Base-by-base conservation (phyloP, 1,284 basidiomycete genomes). In the Ganoderma leucocontextum region DNA sequence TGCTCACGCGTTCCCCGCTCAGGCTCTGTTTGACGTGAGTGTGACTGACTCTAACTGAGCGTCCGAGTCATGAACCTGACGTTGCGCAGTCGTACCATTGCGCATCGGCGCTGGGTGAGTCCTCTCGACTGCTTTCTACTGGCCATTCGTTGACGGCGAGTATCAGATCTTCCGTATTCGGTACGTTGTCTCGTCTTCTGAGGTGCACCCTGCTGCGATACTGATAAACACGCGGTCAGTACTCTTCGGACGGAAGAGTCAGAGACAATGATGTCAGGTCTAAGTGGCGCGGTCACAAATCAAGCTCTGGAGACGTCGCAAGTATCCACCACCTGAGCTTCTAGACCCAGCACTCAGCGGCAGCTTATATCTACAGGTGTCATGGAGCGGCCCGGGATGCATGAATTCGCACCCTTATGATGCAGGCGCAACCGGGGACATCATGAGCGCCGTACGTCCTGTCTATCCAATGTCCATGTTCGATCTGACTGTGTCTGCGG, bases 321-420 rank as follows among this genome's bases (percentile, higher is more conserved):
- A 35, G 63, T 53, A 10, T 39, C 6, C 9, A 17, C 10, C 42
- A 17, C 12, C 19, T 38, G n/a, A 12, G 9, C 22, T 8, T 41
- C 29, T 13, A 33, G 35, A 29, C 17, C 17, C 9, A 22, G 17
- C 10, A 42, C 44, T 36, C 15, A n/a, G 13, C 22, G 29, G 49
- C 8, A 86, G 84, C 91, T 94, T 39, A 89, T 88, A 15, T 96
- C 90, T 88, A 93, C 91, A 75, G 96, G 96, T 9, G 97, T 96
- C 81, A 96, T 95, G 77, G 96, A 98, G 77, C 29, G 52, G 87
- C 89, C 15, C 96, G 98, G 81, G 52, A 33, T 53, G 25, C 25
- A 98, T 96, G 17, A 95, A 93, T 75, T 96, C 96, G 19, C 96
- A 98, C 78, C 92, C 95, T 0, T 83, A 85, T 64, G 94, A 96